Percentiles rank a stretch among this genome's conserved stretches.
Evolutionary conservation across 1,284 basidiomycete species (phyloP).

Genomic region (Austroboletus novae-zelandiae): DNA sequence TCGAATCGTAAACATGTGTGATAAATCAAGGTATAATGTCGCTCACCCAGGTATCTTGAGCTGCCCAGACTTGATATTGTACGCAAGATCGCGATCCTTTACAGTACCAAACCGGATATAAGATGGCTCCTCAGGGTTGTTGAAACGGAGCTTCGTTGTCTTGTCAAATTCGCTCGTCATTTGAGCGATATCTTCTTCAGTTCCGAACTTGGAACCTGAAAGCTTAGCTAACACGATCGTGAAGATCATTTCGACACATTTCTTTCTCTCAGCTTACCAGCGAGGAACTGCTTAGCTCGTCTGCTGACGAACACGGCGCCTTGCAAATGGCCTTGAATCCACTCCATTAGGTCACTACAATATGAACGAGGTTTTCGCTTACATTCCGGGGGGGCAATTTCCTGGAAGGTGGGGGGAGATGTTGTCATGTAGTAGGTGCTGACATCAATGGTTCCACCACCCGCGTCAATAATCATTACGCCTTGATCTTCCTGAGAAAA

Average conservation of each 20-base stretch:
- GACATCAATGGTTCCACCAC: slow-evolving; percentile 48
- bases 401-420: slow-evolving; percentile 25
- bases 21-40: background rate
- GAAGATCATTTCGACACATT: background rate
- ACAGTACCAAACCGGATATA: slow-evolving; percentile 43
- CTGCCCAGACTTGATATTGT: slow-evolving; percentile 42
- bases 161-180: slow-evolving; percentile 42
- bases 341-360: slow-evolving; percentile 4
- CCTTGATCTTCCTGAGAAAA: slow-evolving; percentile 33
- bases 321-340: slow-evolving; percentile 30
- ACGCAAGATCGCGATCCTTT: slow-evolving; percentile 33
- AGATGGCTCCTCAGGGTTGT: slow-evolving; percentile 31
- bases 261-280: slow-evolving; percentile 17
- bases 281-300: slow-evolving; percentile 32
- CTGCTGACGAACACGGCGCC: slow-evolving; percentile 36
- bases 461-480: slow-evolving; percentile 49
- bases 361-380: slow-evolving; percentile 1
- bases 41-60: slow-evolving; percentile 38
- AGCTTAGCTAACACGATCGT: slow-evolving; percentile 32
- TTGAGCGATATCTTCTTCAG: slow-evolving; percentile 32
- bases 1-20: slow-evolving; percentile 1
- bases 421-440: slow-evolving; percentile 32
- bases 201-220: slow-evolving; percentile 33
- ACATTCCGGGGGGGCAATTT: slow-evolving; percentile 36
- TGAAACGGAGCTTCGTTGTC: slow-evolving; percentile 42